Conservation (phyloP, 345 rosid species). For the Lepidium sativum region DNA sequence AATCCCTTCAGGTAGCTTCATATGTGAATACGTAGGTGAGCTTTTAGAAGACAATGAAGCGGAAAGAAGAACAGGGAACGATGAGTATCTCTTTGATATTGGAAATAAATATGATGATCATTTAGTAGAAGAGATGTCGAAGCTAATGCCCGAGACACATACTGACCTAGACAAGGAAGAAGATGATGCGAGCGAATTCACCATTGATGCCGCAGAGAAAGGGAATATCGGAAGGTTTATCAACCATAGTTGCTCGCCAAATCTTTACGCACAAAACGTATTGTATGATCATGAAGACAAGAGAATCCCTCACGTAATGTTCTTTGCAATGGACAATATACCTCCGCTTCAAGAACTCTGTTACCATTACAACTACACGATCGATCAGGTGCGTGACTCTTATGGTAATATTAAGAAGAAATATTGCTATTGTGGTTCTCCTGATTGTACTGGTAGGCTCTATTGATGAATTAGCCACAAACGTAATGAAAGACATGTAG, state of each 20-base stretch:
- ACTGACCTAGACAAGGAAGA: slow-evolving; percentile 5
- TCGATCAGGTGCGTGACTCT: slow-evolving; percentile 58
- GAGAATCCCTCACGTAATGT: slow-evolving; percentile 83
- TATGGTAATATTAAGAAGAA: slow-evolving; percentile 66
- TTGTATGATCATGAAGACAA: slow-evolving; percentile 66
- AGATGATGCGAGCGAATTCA: slow-evolving; percentile 44
- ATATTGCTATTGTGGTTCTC: slow-evolving; percentile 66
- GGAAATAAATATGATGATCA: slow-evolving; percentile 45
- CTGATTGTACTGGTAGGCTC: slow-evolving; percentile 69
- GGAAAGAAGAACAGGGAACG: slow-evolving; percentile 56
- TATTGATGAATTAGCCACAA: slow-evolving; percentile 46
- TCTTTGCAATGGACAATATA: slow-evolving; percentile 75
- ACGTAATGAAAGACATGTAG: too few relatives aligned
- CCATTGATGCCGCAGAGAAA: slow-evolving; percentile 67
- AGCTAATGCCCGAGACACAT: slow-evolving; percentile 36
- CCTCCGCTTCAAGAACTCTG: slow-evolving; percentile 86
- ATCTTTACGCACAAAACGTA: slow-evolving; percentile 81
- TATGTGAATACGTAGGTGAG: slow-evolving; percentile 85
- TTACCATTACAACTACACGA: slow-evolving; percentile 64
- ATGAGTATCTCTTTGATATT: slow-evolving; percentile 84
- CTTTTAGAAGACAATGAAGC: slow-evolving; percentile 79
- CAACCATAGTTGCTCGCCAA: slow-evolving; percentile 92
- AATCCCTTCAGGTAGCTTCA: slow-evolving; percentile 73
- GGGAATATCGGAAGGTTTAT: slow-evolving; percentile 82
- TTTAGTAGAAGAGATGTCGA: slow-evolving; percentile 44